Base-by-base conservation (phyloP, 2,329 filamentous ascomycete genomes). In the Stemphylium beticola region DNA sequence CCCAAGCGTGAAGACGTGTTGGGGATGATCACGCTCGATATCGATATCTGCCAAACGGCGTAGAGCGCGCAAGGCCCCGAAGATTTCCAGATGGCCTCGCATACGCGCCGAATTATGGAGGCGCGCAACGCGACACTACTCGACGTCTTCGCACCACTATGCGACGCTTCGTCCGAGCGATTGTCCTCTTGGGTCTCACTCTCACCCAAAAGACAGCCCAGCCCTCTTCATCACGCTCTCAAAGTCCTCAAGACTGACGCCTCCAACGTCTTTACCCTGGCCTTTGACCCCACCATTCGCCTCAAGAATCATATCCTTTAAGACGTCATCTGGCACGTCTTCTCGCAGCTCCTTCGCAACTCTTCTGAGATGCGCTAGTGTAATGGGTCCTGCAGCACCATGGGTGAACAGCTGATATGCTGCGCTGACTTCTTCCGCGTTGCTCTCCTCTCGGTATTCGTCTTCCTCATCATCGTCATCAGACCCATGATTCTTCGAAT, bases 261-360 rank as follows among this genome's bases (percentile, higher is more conserved):
- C 91, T 52, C 81, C 83, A 22, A 63, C 54, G 42, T 73, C 85
- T 10, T 90, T 83, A 14, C 89, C 88, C 4, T 67, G 66, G 5
- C 64, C 66, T 44, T 69, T 69, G 22, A 83, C 86, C 1, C 91
- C 92, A 2, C 90, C 91, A 75, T 96, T 97, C 43, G 93, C 95
- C 81, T 98, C 93, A 43, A 92, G 79, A 53, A 99, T 89, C 95
- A 99, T 99, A 79, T 97, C 92, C 78, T 85, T 86, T 70, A 99
- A 78, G 70, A 96, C 77, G 43, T 91, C 88, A 67, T 98, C 95
- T 55, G 86, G 85, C 20, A 96, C 87, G 46, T 87, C 91, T 77
- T 96, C 92, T 76, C 92, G 91, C 66, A 99, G 78, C 66, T 91
- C 85, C 64, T 85, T 86, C 37, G 93, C 92, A 49, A 97, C 88